phyloP scores from a whole-genome alignment of 306 rosid genomes.

The Ziziphus jujuba region DNA sequence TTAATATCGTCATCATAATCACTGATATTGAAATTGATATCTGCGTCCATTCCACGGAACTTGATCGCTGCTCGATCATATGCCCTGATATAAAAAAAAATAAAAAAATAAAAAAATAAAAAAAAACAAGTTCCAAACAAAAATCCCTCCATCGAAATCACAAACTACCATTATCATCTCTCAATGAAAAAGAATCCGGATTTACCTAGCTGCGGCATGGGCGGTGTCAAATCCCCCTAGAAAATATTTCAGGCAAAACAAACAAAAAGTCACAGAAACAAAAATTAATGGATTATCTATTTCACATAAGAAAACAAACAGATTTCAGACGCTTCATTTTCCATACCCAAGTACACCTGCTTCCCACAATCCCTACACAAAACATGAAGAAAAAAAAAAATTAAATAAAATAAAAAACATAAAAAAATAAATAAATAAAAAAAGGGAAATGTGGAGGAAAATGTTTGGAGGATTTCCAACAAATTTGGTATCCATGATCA shows the following conservation, averaged over 20 bases:
- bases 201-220: conserved; percentile 86
- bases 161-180: conserved; percentile 3
- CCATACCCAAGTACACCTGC: conserved; percentile 89
- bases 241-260: conserved; percentile 2
- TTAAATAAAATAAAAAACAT: neutral
- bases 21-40: conserved; percentile 74
- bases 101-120: no score
- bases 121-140: conserved; percentile 3
- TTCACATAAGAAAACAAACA: neutral
- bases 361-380: conserved; percentile 84
- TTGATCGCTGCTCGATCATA: conserved; percentile 97
- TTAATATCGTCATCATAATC: conserved; percentile 83
- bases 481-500: neutral
- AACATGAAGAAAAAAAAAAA: no score
- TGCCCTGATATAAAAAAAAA: conserved; percentile 57
- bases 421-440: neutral
- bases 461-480: neutral
- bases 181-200: neutral
- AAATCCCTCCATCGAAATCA: neutral
- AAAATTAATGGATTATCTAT: neutral
- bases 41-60: conserved; percentile 87
- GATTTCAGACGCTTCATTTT: conserved; percentile 9
- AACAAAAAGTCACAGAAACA: neutral
- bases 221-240: conserved; percentile 94
- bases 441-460: neutral